Percentiles rank a stretch among this genome's conserved stretches.
Evolutionary conservation across 1,139 yeast genomes (phyloP).

Genomic region (Saccharomyces pastorianus): DNA sequence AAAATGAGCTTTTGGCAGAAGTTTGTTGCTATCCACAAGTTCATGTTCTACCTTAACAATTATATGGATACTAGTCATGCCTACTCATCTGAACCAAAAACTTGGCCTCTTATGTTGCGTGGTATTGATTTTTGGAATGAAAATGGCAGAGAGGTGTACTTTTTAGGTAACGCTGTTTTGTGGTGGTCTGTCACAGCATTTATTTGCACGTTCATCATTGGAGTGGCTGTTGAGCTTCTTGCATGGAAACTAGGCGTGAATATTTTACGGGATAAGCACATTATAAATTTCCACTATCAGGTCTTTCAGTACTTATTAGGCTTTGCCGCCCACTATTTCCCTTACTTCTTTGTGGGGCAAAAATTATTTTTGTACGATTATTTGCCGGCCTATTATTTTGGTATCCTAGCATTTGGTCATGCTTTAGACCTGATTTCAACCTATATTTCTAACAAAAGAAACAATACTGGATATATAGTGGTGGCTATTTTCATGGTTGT

Average conservation of each 20-base stretch:
- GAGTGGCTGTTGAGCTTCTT: conserved; percentile 48
- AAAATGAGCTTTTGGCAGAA: conserved; percentile 59
- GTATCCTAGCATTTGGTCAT: conserved; percentile 77
- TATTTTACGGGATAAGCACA: conserved; percentile 45
- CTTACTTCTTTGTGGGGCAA: conserved; percentile 89
- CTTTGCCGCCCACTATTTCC: conserved; percentile 77
- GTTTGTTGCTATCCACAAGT: conserved; percentile 67
- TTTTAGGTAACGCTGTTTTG: conserved; percentile 80
- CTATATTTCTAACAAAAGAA: conserved; percentile 36
- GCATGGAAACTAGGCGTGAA: conserved; percentile 68
- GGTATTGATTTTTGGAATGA: conserved; percentile 94
- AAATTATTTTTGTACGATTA: conserved; percentile 92
- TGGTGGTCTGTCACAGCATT: conserved; percentile 81
- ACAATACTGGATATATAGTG: conserved; percentile 37
- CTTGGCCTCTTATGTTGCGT: conserved; percentile 84
- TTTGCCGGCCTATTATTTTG: conserved; percentile 84
- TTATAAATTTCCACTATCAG: conserved; percentile 65
- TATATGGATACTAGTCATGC: conserved; percentile 42
- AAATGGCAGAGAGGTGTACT: conserved; percentile 69
- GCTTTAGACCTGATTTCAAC: conserved; percentile 60
- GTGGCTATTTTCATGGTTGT: conserved; percentile 43
- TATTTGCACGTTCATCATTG: conserved; percentile 47
- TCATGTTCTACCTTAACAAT: conserved; percentile 87
- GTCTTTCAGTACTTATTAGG: conserved; percentile 64
- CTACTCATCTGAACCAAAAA: conserved; percentile 73